Conservation (phyloP, 208 protist genomes). For the Trypanosoma theileri region DNA sequence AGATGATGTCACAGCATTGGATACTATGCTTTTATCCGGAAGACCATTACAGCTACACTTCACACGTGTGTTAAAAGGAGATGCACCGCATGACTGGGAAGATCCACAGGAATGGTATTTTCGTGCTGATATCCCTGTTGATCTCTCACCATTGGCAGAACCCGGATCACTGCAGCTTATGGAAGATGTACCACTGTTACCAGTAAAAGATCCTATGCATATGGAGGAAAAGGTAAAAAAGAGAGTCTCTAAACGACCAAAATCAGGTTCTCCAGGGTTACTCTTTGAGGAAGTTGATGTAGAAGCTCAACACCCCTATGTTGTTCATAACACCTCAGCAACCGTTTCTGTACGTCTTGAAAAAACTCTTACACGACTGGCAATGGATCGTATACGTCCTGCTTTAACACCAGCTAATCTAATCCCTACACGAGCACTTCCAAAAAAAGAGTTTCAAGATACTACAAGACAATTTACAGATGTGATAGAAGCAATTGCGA, state of each 20-base stretch:
- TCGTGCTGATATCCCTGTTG: conserved; percentile 53
- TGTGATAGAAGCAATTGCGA: conserved; percentile 25
- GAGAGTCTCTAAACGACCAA: conserved; percentile 29
- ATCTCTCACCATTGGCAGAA: conserved; percentile 47
- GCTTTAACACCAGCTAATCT: conserved; percentile 65
- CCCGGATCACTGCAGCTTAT: conserved; percentile 56
- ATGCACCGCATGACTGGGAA: conserved; percentile 80
- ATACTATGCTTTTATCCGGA: conserved; percentile 41
- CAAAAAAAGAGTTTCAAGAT: conserved; percentile 28
- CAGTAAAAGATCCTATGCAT: conserved; percentile 16
- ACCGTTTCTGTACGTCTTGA: conserved; percentile 56
- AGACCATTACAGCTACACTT: conserved; percentile 60
- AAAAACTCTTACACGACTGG: conserved; percentile 69
- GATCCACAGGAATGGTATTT: conserved; percentile 78
- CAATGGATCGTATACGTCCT: conserved; percentile 73
- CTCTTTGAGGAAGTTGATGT: conserved; percentile 61
- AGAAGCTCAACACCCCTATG: conserved; percentile 76
- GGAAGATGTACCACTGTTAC: conserved; percentile 45
- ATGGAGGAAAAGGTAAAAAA: conserved; percentile 40
- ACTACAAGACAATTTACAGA: conserved; percentile 32
- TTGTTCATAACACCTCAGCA: conserved; percentile 48
- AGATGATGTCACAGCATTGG: conserved; percentile 46
- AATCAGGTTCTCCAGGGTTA: conserved; percentile 46
- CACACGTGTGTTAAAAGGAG: conserved; percentile 57
- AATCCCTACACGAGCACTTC: conserved; percentile 49